These are phyloP conservation scores for Pichia sp. DNA, from an alignment of 1,139 yeast genomes.

Conservation along the genomic window DNA sequence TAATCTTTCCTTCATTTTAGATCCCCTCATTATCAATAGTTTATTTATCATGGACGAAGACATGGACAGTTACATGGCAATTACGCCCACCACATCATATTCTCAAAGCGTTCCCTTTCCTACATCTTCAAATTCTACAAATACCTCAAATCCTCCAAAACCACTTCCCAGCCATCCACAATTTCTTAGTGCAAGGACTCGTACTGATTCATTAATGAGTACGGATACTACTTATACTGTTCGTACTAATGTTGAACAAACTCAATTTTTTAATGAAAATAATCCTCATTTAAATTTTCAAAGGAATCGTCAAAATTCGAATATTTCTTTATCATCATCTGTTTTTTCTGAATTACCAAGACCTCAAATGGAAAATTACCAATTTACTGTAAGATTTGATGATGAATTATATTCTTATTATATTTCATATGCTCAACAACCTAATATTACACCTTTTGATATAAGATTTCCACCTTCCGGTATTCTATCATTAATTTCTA, in stretches of 20 bases:
- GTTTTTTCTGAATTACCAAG: conserved; percentile 18
- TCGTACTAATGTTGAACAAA: conserved; percentile 6
- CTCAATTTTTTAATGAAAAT: neutral
- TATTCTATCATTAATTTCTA: conserved; percentile 34
- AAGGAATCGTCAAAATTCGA: conserved; percentile 18
- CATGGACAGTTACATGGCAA: conserved; percentile 1
- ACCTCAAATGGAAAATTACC: conserved; percentile 21
- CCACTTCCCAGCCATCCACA: neutral
- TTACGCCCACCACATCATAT: conserved; percentile 7
- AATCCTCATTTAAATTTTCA: conserved; percentile 2
- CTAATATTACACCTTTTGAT: conserved; percentile 38
- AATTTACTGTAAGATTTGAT: conserved; percentile 32
- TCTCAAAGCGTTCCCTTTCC: too few species aligned
- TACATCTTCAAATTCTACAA: too few species aligned
- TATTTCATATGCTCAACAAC: conserved; percentile 31
- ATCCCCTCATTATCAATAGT: too few species aligned
- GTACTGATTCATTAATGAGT: conserved; percentile 22
- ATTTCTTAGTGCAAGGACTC: too few species aligned
- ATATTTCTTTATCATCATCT: conserved; percentile 25
- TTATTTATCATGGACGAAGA: neutral
- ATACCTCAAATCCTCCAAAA: neutral
- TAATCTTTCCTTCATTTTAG: too few species aligned
- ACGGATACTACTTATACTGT: conserved; percentile 18
- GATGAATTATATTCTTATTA: conserved; percentile 30
- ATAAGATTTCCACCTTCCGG: conserved; percentile 38